Evolutionary conservation across 2,329 filamentous ascomycete genomes (phyloP).

Genomic region (Beauveria medogensis): DNA sequence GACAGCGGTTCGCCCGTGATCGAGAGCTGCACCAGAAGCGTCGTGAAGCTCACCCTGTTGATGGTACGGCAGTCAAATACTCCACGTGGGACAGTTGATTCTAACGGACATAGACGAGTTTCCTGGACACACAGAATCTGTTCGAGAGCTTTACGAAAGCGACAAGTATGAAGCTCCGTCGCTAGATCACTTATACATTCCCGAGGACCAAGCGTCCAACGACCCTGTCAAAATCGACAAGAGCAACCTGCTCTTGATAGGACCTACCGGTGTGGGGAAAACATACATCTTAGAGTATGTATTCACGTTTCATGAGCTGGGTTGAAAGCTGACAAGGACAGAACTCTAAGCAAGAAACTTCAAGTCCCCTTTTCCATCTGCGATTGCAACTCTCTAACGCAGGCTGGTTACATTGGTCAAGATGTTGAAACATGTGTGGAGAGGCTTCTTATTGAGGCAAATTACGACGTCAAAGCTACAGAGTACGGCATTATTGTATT

Average conservation of each 20-base stretch:
- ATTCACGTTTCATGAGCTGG: neutral
- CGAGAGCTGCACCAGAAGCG: conserved; percentile 46
- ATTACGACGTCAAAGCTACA: conserved; percentile 76
- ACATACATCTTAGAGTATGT: conserved; percentile 76
- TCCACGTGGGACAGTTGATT: neutral
- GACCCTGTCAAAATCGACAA: conserved; percentile 75
- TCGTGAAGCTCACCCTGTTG: conserved; percentile 62
- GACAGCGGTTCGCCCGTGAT: conserved; percentile 64
- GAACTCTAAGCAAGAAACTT: conserved; percentile 84
- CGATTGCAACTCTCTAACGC: conserved; percentile 92
- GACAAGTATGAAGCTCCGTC: conserved; percentile 21
- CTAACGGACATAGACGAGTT: conserved; percentile 40
- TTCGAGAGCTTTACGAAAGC: conserved; percentile 33
- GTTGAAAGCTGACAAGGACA: conserved; percentile 29
- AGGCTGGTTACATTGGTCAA: conserved; percentile 95
- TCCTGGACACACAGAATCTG: conserved; percentile 41
- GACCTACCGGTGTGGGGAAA: conserved; percentile 91
- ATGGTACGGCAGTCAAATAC: conserved; percentile 49
- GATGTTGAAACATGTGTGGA: conserved; percentile 96
- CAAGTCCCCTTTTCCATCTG: conserved; percentile 93
- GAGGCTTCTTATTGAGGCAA: conserved; percentile 77
- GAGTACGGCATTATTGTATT: conserved; percentile 92
- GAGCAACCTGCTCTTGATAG: conserved; percentile 84
- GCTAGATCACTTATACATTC: conserved; percentile 37
- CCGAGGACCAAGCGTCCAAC: conserved; percentile 36